Percentiles rank a stretch among this genome's conserved stretches.
phyloP scores from a whole-genome alignment of 495 filamentous ascomycete genomes.

The Podospora pseudocomata region DNA sequence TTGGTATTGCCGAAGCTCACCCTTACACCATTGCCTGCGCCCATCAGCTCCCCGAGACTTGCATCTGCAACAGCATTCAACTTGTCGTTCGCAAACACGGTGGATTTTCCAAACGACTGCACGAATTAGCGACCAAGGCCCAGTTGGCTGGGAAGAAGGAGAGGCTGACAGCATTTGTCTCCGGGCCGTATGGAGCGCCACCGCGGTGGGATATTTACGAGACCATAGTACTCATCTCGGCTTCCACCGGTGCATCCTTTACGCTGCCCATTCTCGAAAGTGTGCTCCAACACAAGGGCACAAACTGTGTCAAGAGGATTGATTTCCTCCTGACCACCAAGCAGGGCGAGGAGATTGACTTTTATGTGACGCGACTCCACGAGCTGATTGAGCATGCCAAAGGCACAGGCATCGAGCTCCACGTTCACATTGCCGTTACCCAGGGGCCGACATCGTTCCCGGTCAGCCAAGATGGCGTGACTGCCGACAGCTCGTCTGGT shows the following conservation, averaged over 20 bases:
- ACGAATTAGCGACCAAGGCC: conserved; percentile 56
- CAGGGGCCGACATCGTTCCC: conserved; percentile 29
- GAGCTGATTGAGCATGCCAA: conserved; percentile 53
- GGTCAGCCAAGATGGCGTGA: neutral
- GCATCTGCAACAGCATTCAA: conserved; percentile 60
- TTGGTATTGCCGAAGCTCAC: conserved; percentile 69
- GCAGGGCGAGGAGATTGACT: conserved; percentile 61
- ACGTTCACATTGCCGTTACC: conserved; percentile 55
- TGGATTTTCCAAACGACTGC: conserved; percentile 67
- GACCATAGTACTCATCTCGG: conserved; percentile 55
- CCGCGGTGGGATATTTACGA: conserved; percentile 57
- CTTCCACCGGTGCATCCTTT: conserved; percentile 56
- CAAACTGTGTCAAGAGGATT: conserved; percentile 59
- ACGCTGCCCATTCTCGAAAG: conserved; percentile 55
- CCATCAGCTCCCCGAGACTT: conserved; percentile 41
- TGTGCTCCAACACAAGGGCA: conserved; percentile 40
- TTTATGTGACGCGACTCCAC: conserved; percentile 62
- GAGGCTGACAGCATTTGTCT: conserved; percentile 46
- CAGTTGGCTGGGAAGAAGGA: conserved; percentile 32
- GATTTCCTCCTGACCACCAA: conserved; percentile 73
- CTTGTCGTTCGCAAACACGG: conserved; percentile 67
- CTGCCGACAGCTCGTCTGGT: conserved; percentile 5
- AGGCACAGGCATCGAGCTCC: conserved; percentile 43
- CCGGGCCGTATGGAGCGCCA: conserved; percentile 57
- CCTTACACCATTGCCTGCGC: conserved; percentile 73